Conservation (phyloP, 2,329 filamentous ascomycete genomes). For the Magnaporthiopsis rhizophila region DNA sequence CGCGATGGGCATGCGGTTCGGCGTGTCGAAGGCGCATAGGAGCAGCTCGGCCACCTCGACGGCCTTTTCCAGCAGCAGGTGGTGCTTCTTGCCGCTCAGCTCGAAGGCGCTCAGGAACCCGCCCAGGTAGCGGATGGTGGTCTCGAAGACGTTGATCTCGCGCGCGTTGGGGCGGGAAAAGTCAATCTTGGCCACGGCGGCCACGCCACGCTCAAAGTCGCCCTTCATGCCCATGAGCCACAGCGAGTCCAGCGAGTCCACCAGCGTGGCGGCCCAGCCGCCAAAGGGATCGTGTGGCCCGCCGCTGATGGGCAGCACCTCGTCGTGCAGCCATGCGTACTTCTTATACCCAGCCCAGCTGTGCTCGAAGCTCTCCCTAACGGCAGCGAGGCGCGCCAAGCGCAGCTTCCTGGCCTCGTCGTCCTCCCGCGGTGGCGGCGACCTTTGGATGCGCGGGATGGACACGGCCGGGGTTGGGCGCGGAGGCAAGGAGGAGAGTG, state of each 20-base stretch:
- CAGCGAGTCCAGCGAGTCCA: constrained; percentile 43
- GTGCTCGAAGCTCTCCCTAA: constrained; percentile 43
- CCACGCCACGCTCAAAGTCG: constrained; percentile 43
- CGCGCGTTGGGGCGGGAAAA: constrained; percentile 32
- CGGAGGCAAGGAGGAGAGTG: constrained; percentile 26
- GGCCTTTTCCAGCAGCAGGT: constrained; percentile 52
- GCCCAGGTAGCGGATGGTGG: constrained; percentile 24
- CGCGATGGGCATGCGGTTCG: constrained; percentile 56
- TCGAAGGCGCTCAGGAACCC: constrained; percentile 22
- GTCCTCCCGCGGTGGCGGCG: constrained; percentile 38
- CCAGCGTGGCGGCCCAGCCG: constrained; percentile 48
- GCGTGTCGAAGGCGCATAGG: constrained; percentile 60
- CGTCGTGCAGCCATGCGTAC: constrained; percentile 57
- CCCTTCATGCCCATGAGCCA: constrained; percentile 48
- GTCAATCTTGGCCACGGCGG: constrained; percentile 35
- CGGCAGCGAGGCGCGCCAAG: constrained; percentile 31
- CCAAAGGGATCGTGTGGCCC: constrained; percentile 48
- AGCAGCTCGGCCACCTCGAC: constrained; percentile 56
- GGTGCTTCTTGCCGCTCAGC: constrained; percentile 32
- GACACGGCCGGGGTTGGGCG: constrained; percentile 29
- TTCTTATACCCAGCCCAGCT: constrained; percentile 54
- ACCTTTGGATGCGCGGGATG: constrained; percentile 56
- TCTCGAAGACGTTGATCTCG: constrained; percentile 30
- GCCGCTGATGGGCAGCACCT: constrained; percentile 49
- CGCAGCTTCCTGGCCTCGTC: constrained; percentile 24